These are phyloP conservation scores for Phyllostachys edulis DNA, from an alignment of 176 grass and related monocot genomes.

Conservation along the genomic window DNA sequence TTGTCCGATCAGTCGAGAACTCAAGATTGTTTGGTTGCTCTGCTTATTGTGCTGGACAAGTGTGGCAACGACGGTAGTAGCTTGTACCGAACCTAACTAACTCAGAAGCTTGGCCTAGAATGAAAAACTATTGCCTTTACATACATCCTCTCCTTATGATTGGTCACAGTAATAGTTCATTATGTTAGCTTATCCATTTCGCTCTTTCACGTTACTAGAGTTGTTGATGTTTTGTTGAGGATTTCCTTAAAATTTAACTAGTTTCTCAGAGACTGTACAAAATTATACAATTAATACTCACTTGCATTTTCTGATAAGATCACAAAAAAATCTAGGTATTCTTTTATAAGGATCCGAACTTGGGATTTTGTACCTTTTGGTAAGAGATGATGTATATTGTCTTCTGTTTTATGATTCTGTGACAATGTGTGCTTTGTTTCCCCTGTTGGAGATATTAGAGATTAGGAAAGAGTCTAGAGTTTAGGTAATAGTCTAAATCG, in stretches of 20 bases:
- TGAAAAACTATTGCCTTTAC: not conserved
- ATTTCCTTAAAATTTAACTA: not conserved
- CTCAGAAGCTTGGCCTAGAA: not conserved
- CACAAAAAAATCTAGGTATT: not conserved
- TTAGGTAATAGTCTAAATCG: no score
- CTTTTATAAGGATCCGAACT: not conserved
- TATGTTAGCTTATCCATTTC: not conserved
- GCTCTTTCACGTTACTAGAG: not conserved
- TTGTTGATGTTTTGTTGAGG: not conserved
- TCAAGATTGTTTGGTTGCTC: not conserved
- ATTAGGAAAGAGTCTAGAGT: no score
- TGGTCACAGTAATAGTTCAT: not conserved
- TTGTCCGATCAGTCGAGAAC: not conserved
- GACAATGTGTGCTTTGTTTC: not conserved
- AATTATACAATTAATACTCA: not conserved
- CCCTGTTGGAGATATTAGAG: no score
- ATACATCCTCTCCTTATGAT: conserved; percentile 3
- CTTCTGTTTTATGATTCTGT: not conserved
- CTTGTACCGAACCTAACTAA: not conserved
- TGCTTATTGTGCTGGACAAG: conserved; percentile 17
- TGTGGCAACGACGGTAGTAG: not conserved
- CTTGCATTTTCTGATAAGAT: not conserved
- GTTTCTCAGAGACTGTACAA: not conserved
- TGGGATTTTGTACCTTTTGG: not conserved
- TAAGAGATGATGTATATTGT: not conserved